These are phyloP conservation scores for Ustilago curta DNA, from an alignment of 1,284 basidiomycete species.

Conservation along the genomic window DNA sequence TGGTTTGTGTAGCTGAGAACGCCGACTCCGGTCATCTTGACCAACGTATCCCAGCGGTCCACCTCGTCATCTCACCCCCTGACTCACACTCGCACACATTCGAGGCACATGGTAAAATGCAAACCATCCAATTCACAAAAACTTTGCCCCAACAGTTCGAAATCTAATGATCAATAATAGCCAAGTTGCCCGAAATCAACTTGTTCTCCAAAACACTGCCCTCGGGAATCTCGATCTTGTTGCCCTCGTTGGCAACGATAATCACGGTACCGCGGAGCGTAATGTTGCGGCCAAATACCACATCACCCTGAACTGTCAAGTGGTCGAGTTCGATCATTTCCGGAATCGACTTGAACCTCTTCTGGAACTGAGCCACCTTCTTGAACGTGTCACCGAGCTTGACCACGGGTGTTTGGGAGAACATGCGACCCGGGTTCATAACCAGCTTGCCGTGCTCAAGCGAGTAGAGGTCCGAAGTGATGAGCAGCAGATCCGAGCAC, in stretches of 20 bases:
- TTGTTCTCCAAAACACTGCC: conserved; percentile 93
- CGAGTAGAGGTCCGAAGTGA: conserved; percentile 97
- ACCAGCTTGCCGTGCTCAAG: conserved; percentile 93
- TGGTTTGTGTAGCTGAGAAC: no score
- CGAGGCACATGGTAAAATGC: no score
- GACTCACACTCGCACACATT: no score
- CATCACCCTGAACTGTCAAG: conserved; percentile 94
- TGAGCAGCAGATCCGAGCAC: conserved; percentile 78
- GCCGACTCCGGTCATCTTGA: no score
- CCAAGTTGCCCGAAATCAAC: conserved; percentile 70
- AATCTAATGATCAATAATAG: conserved; percentile 69
- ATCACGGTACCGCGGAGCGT: conserved; percentile 73
- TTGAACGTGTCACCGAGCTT: conserved; percentile 85
- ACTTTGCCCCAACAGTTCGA: neutral
- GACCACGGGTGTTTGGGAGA: conserved; percentile 91
- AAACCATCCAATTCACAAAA: neutral
- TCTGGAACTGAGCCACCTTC: conserved; percentile 96
- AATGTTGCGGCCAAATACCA: conserved; percentile 93
- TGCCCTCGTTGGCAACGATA: conserved; percentile 89
- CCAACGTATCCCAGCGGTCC: no score
- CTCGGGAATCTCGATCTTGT: conserved; percentile 94
- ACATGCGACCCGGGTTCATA: conserved; percentile 75
- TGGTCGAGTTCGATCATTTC: conserved; percentile 87
- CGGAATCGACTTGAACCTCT: conserved; percentile 96
- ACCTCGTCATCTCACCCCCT: no score